Percentiles rank a stretch among this genome's conserved stretches.
Evolutionary conservation across 768 basidiomycete species (phyloP).

Genomic region (Dacryopinax spathularia): DNA sequence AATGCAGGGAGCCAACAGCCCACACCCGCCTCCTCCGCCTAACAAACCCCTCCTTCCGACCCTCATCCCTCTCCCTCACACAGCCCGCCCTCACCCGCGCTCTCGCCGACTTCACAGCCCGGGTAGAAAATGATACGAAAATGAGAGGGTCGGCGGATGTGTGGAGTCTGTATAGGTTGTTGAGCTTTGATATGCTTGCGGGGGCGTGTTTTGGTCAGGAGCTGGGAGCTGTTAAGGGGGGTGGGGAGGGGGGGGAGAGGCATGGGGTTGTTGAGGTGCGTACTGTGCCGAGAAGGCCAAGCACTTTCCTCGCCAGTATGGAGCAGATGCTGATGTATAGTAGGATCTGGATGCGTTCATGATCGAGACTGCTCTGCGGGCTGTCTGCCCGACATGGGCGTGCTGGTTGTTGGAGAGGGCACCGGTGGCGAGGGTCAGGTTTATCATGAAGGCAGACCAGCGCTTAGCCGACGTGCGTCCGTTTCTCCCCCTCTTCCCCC

Average conservation of each 20-base stretch:
- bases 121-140: neutral
- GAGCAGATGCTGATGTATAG: too few relatives aligned
- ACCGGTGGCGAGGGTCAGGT: neutral
- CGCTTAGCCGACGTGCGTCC: neutral
- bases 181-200: neutral
- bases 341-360: neutral
- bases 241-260: neutral
- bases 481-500: neutral
- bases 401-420: neutral
- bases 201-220: neutral
- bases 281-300: too few relatives aligned
- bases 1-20: neutral
- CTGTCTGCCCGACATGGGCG: neutral
- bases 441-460: neutral
- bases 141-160: neutral
- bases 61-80: neutral
- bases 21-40: neutral
- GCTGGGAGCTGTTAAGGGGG: too few relatives aligned
- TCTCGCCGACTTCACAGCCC: neutral
- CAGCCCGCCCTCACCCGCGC: neutral
- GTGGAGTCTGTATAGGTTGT: neutral
- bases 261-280: neutral
- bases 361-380: neutral
- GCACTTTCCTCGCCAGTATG: too few relatives aligned
- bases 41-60: neutral